These are phyloP conservation scores for Coemansia sp. DNA, from an alignment of 192 early-diverging fungal species.

Conservation along the genomic window DNA sequence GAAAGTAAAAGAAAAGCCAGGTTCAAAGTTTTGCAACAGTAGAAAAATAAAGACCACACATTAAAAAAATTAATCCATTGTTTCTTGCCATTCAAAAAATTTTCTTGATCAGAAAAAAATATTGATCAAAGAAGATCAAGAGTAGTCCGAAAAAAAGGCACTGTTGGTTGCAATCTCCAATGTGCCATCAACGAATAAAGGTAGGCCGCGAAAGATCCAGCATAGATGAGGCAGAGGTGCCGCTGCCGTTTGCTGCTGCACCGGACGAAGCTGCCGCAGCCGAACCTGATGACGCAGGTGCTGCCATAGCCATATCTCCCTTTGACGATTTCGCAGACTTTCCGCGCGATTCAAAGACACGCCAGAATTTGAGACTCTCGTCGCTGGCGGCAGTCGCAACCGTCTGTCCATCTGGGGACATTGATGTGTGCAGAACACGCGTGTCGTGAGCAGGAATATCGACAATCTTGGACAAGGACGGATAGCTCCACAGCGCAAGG, in stretches of 20 bases:
- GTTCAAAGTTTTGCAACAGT: too few relatives aligned
- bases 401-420: constrained; percentile 88
- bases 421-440: constrained; percentile 85
- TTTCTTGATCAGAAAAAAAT: constrained; percentile 1
- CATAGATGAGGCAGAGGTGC: not conserved
- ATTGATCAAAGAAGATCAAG: constrained; percentile 4
- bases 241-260: not conserved
- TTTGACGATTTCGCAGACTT: constrained; percentile 33
- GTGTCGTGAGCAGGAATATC: constrained; percentile 84
- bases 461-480: constrained; percentile 66
- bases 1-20: too few relatives aligned
- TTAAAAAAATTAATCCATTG: too few relatives aligned
- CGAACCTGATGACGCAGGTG: not conserved
- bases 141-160: not conserved
- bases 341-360: constrained; percentile 68
- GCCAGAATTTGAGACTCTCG: constrained; percentile 96
- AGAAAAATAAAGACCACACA: too few relatives aligned
- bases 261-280: constrained; percentile 6
- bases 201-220: constrained; percentile 33
- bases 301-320: constrained; percentile 4
- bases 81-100: too few relatives aligned
- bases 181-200: constrained; percentile 29
- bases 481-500: constrained; percentile 81
- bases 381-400: constrained; percentile 92
- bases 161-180: too few relatives aligned